phyloP scores from a whole-genome alignment of 768 basidiomycete genomes.

The Dacryopinax primogenitus region DNA sequence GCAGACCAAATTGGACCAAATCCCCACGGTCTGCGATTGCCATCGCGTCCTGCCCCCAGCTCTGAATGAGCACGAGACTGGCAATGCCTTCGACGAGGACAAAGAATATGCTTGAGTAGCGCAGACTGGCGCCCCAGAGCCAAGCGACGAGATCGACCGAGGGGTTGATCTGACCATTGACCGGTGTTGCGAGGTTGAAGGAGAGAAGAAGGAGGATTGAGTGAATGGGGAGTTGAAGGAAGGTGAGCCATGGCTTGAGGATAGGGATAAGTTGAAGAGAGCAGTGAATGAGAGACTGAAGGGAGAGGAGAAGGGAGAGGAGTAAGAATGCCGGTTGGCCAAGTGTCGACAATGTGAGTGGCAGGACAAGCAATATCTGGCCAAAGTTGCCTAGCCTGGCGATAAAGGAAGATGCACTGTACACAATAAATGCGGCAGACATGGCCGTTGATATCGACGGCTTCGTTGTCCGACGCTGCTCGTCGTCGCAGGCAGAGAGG shows the following conservation, averaged over 20 bases:
- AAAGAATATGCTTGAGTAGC: conserved; percentile 61
- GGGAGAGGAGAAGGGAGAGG: conserved; percentile 61
- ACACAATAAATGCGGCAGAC: not conserved
- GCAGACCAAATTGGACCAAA: conserved; percentile 58
- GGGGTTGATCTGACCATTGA: conserved; percentile 19
- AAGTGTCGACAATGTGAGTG: conserved; percentile 70
- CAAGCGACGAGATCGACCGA: conserved; percentile 31
- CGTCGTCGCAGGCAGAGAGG: not conserved
- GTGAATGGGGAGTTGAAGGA: conserved; percentile 77
- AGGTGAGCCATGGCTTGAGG: conserved; percentile 40
- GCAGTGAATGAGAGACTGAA: conserved; percentile 71
- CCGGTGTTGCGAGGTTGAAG: conserved; percentile 65
- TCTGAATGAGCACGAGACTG: conserved; percentile 69
- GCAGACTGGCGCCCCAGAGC: conserved; percentile 62
- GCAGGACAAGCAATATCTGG: conserved; percentile 73
- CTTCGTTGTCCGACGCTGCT: not conserved
- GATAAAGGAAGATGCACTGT: not conserved
- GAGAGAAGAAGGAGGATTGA: conserved; percentile 73
- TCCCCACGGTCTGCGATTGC: conserved; percentile 60
- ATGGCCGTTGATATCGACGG: not conserved
- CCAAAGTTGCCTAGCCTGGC: conserved; percentile 59
- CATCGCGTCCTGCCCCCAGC: conserved; percentile 64
- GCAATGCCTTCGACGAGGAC: conserved; percentile 75
- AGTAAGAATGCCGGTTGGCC: conserved; percentile 68
- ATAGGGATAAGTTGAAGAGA: conserved; percentile 42